Evolutionary conservation across 371 early-diverging fungal genomes (phyloP).

Genomic region (Smittium mucronatum): DNA sequence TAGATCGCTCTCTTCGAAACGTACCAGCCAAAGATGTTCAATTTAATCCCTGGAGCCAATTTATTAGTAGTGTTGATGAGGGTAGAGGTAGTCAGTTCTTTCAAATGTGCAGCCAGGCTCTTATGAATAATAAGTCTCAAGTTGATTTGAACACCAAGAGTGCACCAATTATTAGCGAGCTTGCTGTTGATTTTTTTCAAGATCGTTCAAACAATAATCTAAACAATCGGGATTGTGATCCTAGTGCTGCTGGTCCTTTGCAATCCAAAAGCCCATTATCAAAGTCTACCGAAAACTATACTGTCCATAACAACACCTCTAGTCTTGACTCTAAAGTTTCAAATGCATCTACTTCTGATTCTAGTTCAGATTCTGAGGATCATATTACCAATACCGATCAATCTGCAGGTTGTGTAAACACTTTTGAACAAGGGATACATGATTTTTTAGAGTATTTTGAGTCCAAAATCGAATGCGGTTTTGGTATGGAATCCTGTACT

Average conservation of each 20-base stretch:
- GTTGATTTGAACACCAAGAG: not conserved
- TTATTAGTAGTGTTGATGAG: not conserved
- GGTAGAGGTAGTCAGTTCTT: not conserved
- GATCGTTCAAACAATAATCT: too few relatives aligned
- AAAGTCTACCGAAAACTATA: not conserved
- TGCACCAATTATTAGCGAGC: not conserved
- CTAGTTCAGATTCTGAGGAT: not conserved
- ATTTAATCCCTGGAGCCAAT: not conserved
- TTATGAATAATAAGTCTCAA: not conserved
- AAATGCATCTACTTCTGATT: not conserved
- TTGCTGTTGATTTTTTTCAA: too few relatives aligned
- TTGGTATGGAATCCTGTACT: not conserved
- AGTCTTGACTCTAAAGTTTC: too few relatives aligned
- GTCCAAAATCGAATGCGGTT: not conserved
- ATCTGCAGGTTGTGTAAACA: not conserved
- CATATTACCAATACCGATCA: not conserved
- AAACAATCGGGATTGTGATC: not conserved
- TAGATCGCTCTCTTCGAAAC: not conserved
- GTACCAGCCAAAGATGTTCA: not conserved
- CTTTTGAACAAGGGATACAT: not conserved
- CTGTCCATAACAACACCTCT: not conserved
- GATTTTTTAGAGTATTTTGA: not conserved
- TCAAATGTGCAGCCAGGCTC: not conserved
- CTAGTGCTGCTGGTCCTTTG: not conserved
- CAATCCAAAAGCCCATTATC: not conserved